phyloP scores from a whole-genome alignment of 2,329 filamentous ascomycete genomes.

The Ilyonectria mors-panacis region DNA sequence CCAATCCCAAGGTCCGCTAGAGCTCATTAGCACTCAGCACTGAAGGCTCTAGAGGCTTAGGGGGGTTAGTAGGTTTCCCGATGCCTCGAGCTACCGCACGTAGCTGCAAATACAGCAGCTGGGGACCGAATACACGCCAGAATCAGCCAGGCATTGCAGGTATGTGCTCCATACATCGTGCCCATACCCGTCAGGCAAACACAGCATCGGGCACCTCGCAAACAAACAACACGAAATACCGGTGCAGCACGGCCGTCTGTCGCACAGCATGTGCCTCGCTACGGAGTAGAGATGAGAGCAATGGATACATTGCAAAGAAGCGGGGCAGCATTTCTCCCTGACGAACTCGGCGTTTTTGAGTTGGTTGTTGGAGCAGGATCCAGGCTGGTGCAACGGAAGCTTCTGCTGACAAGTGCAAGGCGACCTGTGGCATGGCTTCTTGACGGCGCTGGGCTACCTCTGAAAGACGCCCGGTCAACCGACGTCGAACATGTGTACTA shows the following conservation, averaged over 20 bases:
- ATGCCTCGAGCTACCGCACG: background rate
- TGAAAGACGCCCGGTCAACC: background rate
- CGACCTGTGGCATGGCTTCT: constrained; percentile 5
- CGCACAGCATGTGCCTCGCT: background rate
- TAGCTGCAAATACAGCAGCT: background rate
- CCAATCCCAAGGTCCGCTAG: background rate
- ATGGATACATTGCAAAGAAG: constrained; percentile 21
- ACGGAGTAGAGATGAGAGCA: background rate
- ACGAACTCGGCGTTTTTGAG: constrained; percentile 27
- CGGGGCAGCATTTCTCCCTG: constrained; percentile 31
- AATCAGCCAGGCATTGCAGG: background rate
- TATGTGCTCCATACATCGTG: background rate
- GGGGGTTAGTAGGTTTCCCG: background rate
- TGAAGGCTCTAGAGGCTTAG: background rate
- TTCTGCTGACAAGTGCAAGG: constrained; percentile 3
- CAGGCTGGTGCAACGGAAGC: constrained; percentile 3
- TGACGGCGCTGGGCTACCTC: constrained; percentile 11
- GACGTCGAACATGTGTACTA: too few species aligned
- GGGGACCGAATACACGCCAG: background rate
- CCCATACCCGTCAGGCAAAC: background rate
- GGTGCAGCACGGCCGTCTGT: background rate
- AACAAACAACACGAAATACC: background rate
- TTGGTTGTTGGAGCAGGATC: constrained; percentile 16
- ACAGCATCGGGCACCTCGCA: background rate
- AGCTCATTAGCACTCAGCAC: background rate